A percentile compares a stretch with the other conserved stretches of the same genome.
Evolutionary conservation across 345 rosid genomes (phyloP).

Genomic region (Mangifera indica): DNA sequence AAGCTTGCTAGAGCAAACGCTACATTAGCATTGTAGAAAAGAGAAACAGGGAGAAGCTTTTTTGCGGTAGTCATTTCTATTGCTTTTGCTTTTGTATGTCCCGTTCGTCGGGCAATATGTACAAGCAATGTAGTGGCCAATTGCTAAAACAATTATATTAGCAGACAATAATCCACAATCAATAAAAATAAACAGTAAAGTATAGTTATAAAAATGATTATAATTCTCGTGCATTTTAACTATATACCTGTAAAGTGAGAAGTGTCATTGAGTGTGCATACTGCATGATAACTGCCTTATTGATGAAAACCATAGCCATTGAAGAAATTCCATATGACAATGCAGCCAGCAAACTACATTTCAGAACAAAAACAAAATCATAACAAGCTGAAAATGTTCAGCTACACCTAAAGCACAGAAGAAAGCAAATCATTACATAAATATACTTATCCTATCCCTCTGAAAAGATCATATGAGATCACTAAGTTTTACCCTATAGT

Average conservation of each 20-base stretch:
- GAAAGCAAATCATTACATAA: not conserved
- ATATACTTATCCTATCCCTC: not conserved
- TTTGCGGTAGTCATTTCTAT: constrained; percentile 60
- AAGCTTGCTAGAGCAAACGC: constrained; percentile 97
- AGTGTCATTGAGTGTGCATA: constrained; percentile 83
- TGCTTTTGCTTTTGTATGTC: constrained; percentile 64
- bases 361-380: not conserved
- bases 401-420: not conserved
- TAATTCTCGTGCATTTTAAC: not conserved
- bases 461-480: not conserved
- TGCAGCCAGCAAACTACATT: constrained; percentile 71
- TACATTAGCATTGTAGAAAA: constrained; percentile 96
- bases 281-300: constrained; percentile 89
- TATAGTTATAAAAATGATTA: not conserved
- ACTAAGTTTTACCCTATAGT: constrained; percentile 2
- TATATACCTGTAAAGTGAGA: constrained; percentile 75
- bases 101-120: constrained; percentile 63
- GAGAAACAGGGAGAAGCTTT: constrained; percentile 76
- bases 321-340: constrained; percentile 89
- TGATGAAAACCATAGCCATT: constrained; percentile 98
- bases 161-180: constrained; percentile 1
- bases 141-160: constrained; percentile 60
- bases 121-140: constrained; percentile 79
- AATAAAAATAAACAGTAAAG: not conserved
- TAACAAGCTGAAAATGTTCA: not conserved